Percentiles rank a stretch among this genome's conserved stretches.
Conservation (phyloP, 495 filamentous ascomycete species). For the Penicillium riverlandense region DNA sequence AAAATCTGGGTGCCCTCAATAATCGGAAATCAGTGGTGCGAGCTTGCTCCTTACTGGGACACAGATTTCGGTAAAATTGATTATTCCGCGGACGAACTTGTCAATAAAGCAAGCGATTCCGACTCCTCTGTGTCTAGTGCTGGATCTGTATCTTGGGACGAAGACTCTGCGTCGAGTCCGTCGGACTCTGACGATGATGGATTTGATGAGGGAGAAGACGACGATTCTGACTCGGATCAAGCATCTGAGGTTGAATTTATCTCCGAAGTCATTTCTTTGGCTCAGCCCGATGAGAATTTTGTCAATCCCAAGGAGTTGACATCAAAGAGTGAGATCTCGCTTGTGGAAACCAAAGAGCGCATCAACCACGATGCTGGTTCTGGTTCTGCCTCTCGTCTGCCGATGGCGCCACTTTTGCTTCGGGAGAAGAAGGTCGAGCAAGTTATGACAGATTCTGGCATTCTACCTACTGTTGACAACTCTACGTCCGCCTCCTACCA, state of each 20-base stretch:
- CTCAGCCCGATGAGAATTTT: too few species aligned
- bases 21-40: not conserved
- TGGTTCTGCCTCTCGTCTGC: not conserved
- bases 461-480: too few species aligned
- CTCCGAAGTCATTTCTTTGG: not conserved
- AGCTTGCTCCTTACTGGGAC: conserved; percentile 6
- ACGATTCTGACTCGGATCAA: not conserved
- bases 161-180: not conserved
- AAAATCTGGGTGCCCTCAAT: not conserved
- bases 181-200: not conserved
- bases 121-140: too few species aligned
- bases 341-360: too few species aligned
- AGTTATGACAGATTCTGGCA: too few species aligned
- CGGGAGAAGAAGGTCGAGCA: too few species aligned
- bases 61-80: not conserved
- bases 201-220: conserved; percentile 10
- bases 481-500: not conserved
- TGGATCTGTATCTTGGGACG: too few species aligned
- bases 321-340: too few species aligned
- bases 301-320: too few species aligned
- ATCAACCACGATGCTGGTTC: too few species aligned
- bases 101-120: too few species aligned
- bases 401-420: not conserved
- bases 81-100: too few species aligned
- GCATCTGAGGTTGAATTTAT: conserved; percentile 4